A percentile compares a stretch with the other conserved stretches of the same genome.
Conservation (phyloP, 1,284 basidiomycete genomes). For the Pseudozyma flocculosa region DNA sequence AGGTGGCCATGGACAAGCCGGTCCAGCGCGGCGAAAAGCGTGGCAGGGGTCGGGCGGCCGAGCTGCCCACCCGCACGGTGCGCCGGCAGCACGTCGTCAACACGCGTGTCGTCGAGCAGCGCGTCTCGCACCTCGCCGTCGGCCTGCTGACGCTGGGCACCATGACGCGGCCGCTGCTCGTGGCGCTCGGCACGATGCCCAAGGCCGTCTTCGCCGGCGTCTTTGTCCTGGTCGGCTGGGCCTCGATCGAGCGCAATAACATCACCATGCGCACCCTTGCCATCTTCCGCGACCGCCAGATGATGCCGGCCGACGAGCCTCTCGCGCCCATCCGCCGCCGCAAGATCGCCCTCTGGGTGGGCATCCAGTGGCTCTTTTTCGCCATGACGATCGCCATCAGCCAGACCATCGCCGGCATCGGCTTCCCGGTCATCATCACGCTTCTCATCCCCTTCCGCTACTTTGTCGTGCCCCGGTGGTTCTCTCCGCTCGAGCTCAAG, state of each 20-base stretch:
- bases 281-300: conserved; percentile 70
- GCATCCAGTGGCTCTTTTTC: conserved; percentile 80
- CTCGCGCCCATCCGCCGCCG: conserved; percentile 73
- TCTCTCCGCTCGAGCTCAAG: conserved; percentile 75
- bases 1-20: conserved; percentile 60
- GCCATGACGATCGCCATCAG: conserved; percentile 87
- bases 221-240: conserved; percentile 57
- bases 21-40: conserved; percentile 52
- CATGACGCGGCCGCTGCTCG: conserved; percentile 56
- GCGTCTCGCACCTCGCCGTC: conserved; percentile 53
- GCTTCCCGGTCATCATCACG: conserved; percentile 87
- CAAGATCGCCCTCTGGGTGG: conserved; percentile 74
- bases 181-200: conserved; percentile 53
- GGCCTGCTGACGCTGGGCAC: conserved; percentile 55
- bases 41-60: no score
- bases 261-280: conserved; percentile 82
- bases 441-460: conserved; percentile 80
- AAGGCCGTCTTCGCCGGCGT: conserved; percentile 53
- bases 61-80: conserved; percentile 11
- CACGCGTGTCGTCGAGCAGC: conserved; percentile 51
- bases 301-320: conserved; percentile 59
- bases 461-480: conserved; percentile 73
- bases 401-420: conserved; percentile 76
- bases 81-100: conserved; percentile 43
- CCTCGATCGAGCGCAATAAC: conserved; percentile 75